Conservation (phyloP, 23 red algal species). For the Gracilaria caudata region DNA sequence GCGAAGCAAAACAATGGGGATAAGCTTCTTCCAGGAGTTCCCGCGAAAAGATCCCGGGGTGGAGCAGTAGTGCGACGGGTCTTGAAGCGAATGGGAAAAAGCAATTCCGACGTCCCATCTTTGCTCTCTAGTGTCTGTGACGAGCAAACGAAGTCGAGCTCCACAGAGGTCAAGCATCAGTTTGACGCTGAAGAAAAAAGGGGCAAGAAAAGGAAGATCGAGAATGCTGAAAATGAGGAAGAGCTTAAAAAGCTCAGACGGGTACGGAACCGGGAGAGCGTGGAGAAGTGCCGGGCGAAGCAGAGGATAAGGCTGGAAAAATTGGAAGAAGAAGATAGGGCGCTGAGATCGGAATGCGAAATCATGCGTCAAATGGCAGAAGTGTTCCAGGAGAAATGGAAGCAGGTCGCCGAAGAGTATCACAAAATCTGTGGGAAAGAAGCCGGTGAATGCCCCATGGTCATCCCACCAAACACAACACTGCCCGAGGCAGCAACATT, state of each 20-base stretch:
- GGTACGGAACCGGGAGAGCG: conserved; percentile 31
- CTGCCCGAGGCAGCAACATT: background rate
- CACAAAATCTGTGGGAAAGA: conserved; percentile 15
- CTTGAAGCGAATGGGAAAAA: conserved; percentile 21
- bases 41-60: background rate
- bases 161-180: background rate
- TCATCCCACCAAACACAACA: background rate
- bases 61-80: conserved; percentile 20
- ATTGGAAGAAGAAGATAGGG: conserved; percentile 25
- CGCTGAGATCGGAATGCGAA: conserved; percentile 13
- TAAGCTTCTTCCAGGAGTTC: background rate
- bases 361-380: conserved; percentile 21
- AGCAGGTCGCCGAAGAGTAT: background rate
- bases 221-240: background rate
- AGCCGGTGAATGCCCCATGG: background rate
- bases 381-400: conserved; percentile 12
- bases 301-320: conserved; percentile 25
- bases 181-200: background rate
- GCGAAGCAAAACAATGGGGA: background rate
- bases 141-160: background rate
- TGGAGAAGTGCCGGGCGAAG: conserved; percentile 32
- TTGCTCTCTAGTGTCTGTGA: background rate
- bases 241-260: conserved; percentile 20
- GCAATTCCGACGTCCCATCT: background rate
- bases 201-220: background rate